Base-by-base conservation (phyloP, 2,329 filamentous ascomycete species). In the Knufia petricola region DNA sequence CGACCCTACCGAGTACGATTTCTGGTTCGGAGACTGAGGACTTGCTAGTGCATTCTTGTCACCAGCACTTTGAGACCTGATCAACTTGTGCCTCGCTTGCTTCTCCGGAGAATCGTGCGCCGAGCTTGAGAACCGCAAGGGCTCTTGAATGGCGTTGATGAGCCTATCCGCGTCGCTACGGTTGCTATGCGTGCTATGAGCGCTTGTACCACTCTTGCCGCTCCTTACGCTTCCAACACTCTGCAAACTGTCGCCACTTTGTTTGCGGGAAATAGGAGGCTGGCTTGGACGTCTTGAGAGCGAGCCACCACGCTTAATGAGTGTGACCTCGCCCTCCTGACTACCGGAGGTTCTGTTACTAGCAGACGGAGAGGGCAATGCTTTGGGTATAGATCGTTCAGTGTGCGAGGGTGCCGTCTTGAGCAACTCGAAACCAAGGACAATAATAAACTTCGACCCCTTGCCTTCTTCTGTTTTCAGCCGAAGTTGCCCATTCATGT, bases 401-500 rank as follows among this genome's bases (percentile, higher is more conserved):
- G 20, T 39, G 32, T 39, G 43, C 24, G 26, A 12, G 8, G 34
- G 9, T 36, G 38, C 42, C 34, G 13, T 24, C 23, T 2, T 64
- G 55, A 81, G 1, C 89, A 61, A 6, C 80, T 73, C 48, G 55
- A 95, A 92, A 0, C 84, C 83, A 24, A 95, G 69, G 54, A 86
- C 79, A 20, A 95, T 78, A 17, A 87, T 80, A 55, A 95, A 94
- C 46, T 85, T 76, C 15, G 87, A 89, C 0, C 89, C 88, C 58
- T 83, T 85, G 1, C 84, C 84, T 61, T 84, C 77, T 59, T 92
- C 86, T 0, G 87, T 94, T 59, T 88, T 90, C 1, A 95, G 68
- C 1, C 87, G 79, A 24, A 95, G 66, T 59, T 94, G 88, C 0
- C 88, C 89, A 50, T 90, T 83, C 85, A 94, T 92, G 60, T 88